A percentile compares a stretch with the other conserved stretches of the same genome.
Conservation (phyloP, 2,329 filamentous ascomycete genomes). For the Diaporthe helianthi region DNA sequence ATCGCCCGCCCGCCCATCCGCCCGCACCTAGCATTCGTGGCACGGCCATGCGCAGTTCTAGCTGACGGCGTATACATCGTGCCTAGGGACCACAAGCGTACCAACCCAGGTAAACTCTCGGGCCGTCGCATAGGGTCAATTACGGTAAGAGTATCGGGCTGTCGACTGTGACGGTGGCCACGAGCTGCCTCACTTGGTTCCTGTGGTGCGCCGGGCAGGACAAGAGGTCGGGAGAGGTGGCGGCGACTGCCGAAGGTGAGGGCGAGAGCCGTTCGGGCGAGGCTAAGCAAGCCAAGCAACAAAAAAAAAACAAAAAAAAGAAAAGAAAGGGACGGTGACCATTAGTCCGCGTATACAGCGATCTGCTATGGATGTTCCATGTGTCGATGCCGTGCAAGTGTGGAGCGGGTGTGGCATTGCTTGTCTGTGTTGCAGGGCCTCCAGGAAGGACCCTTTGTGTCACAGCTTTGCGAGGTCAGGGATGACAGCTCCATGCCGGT, state of each 20-base stretch:
- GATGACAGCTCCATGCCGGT: constrained; percentile 15
- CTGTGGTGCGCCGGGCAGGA: constrained; percentile 37
- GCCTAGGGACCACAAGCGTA: constrained; percentile 47
- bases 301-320: too few species aligned
- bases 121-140: constrained; percentile 47
- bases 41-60: neutral
- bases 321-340: constrained; percentile 5
- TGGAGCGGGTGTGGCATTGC: neutral
- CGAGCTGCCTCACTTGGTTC: constrained; percentile 37
- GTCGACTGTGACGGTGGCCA: constrained; percentile 40
- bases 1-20: neutral
- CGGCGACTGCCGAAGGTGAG: neutral
- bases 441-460: constrained; percentile 1
- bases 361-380: neutral
- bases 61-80: neutral
- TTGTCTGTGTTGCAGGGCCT: neutral
- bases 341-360: neutral
- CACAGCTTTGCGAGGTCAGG: constrained; percentile 6
- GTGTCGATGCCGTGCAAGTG: neutral
- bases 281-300: neutral
- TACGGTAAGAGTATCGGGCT: constrained; percentile 46
- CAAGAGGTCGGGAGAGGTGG: neutral
- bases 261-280: neutral
- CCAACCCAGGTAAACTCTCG: constrained; percentile 48
- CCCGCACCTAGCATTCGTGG: neutral